Percentiles rank a stretch among this genome's conserved stretches.
Evolutionary conservation across 495 filamentous ascomycete genomes (phyloP).

Genomic region (Tuber microsphaerosporum): DNA sequence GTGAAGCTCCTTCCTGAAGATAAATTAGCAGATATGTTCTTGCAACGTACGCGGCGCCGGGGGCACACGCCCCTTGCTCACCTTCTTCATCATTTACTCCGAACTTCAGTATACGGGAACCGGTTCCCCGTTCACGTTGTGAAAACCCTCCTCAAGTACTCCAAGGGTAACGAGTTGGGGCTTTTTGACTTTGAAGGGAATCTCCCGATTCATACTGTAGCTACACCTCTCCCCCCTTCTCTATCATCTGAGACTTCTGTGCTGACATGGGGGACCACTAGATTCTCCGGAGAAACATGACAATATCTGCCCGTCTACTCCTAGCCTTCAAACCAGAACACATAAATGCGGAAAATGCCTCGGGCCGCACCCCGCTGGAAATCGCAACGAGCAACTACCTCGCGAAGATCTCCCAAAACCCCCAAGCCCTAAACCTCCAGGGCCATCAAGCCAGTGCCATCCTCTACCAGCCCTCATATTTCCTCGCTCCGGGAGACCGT

Average conservation of each 20-base stretch:
- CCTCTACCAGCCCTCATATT: rapidly evolving
- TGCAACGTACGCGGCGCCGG: slow-evolving; percentile 21
- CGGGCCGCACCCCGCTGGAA: slow-evolving; percentile 33
- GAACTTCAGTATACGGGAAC: not conserved
- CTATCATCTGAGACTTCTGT: slow-evolving; percentile 1
- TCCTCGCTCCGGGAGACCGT: not conserved
- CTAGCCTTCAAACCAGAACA: slow-evolving; percentile 23
- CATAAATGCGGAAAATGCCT: slow-evolving; percentile 31
- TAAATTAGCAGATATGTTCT: slow-evolving; percentile 1
- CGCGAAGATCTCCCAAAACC: not conserved
- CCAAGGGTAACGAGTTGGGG: slow-evolving; percentile 27
- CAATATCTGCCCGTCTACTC: slow-evolving; percentile 11
- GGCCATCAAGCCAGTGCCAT: not conserved
- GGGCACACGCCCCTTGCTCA: slow-evolving; percentile 26
- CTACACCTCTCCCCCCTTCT: not conserved
- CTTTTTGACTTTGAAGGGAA: slow-evolving; percentile 32
- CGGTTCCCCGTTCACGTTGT: slow-evolving; percentile 8
- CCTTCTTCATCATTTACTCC: slow-evolving; percentile 11
- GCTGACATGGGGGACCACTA: slow-evolving; percentile 19
- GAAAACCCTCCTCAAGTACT: slow-evolving; percentile 18
- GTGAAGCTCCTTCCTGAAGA: slow-evolving; percentile 17
- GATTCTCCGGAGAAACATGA: slow-evolving; percentile 12
- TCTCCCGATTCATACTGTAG: slow-evolving; percentile 34
- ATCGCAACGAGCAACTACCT: slow-evolving; percentile 23
- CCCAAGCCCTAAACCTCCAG: not conserved